These are phyloP conservation scores for Colletotrichum horii DNA, from an alignment of 2,329 filamentous ascomycete genomes.

Conservation along the genomic window DNA sequence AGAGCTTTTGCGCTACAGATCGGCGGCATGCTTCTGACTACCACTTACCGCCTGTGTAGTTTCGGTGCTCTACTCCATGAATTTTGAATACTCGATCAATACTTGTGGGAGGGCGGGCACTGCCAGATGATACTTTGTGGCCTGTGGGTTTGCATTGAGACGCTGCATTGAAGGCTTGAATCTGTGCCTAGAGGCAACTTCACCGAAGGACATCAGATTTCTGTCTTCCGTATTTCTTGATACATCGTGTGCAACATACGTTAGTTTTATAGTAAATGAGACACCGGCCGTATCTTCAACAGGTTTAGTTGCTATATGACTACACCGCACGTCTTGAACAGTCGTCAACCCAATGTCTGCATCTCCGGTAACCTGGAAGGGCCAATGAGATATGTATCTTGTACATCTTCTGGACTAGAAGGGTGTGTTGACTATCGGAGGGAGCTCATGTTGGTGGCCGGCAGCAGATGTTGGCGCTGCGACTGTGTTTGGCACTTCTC, in stretches of 20 bases:
- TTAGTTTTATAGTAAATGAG: rapidly evolving
- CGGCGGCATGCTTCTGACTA: no score
- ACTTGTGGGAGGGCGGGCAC: neutral
- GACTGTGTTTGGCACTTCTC: no score
- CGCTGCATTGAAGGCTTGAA: neutral
- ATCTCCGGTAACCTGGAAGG: neutral
- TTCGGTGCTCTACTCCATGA: rapidly evolving
- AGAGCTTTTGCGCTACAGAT: no score
- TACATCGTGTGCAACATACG: neutral
- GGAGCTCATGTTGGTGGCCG: no score
- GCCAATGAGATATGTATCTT: no score
- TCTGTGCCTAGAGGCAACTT: no score
- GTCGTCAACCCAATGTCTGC: neutral
- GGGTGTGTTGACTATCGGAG: neutral
- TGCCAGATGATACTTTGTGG: neutral
- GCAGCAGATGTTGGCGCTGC: no score
- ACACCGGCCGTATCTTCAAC: rapidly evolving
- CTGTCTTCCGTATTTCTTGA: neutral
- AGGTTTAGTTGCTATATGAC: neutral
- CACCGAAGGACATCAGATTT: no score
- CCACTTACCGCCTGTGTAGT: no score
- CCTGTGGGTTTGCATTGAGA: neutral
- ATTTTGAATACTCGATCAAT: neutral
- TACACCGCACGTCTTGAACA: neutral
- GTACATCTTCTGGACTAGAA: neutral